Evolutionary conservation across 1,139 yeast species (phyloP).

Genomic region (Saccharomycopsis phalli): DNA sequence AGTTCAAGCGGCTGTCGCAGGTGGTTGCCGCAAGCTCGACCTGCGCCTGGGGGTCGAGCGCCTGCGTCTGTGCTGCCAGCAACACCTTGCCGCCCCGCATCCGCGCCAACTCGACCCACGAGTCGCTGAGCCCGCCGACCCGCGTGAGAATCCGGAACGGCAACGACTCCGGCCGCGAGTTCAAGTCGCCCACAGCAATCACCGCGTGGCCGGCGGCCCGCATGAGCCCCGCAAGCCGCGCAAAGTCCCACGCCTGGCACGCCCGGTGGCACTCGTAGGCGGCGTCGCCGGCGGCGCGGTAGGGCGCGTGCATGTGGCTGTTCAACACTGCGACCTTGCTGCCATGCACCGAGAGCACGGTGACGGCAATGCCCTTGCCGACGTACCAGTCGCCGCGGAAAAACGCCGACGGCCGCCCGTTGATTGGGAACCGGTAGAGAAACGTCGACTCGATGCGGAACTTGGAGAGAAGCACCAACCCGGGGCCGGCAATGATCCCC

Average conservation of each 20-base stretch:
- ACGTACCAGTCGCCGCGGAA: constrained; percentile 97
- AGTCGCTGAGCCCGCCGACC: constrained; percentile 44
- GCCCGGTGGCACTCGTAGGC: constrained; percentile 86
- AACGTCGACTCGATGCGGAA: constrained; percentile 76
- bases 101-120: constrained; percentile 71
- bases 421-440: constrained; percentile 77
- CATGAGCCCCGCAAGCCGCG: constrained; percentile 54
- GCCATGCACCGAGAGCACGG: constrained; percentile 47
- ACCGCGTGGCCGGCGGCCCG: constrained; percentile 74
- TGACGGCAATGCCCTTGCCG: constrained; percentile 82
- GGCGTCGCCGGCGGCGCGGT: constrained; percentile 73
- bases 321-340: constrained; percentile 64
- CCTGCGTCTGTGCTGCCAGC: constrained; percentile 36
- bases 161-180: constrained; percentile 78
- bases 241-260: constrained; percentile 94
- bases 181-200: constrained; percentile 86
- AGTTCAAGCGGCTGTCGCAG: constrained; percentile 77
- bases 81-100: constrained; percentile 22
- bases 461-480: constrained; percentile 75
- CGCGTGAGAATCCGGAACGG: constrained; percentile 67
- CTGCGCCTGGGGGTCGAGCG: constrained; percentile 59
- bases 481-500: constrained; percentile 91
- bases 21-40: constrained; percentile 71
- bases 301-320: constrained; percentile 98
- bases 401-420: constrained; percentile 91